Percentiles rank a stretch among this genome's conserved stretches.
These are phyloP conservation scores for Hordeum vulgare DNA, from an alignment of 176 grass and related monocot genomes.

Conservation along the genomic window DNA sequence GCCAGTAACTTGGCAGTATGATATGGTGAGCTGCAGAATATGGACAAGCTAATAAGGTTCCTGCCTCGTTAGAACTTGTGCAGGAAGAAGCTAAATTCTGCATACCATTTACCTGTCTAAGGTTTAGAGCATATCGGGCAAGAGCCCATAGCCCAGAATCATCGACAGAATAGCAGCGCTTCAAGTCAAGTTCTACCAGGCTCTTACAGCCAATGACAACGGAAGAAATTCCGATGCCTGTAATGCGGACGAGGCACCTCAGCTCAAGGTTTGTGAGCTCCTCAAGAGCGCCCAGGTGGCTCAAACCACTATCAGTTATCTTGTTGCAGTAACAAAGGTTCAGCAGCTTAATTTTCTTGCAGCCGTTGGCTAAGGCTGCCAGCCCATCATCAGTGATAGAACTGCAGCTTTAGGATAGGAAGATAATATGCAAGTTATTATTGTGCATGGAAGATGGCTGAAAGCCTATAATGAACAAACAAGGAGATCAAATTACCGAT, in stretches of 20 bases:
- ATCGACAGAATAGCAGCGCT: constrained; percentile 77
- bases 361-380: constrained; percentile 68
- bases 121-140: constrained; percentile 67
- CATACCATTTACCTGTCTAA: constrained; percentile 67
- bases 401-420: constrained; percentile 54
- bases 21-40: constrained; percentile 86
- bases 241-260: constrained; percentile 64
- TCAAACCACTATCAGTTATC: constrained; percentile 75
- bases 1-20: constrained; percentile 83
- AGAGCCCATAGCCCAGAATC: constrained; percentile 79
- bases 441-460: neutral
- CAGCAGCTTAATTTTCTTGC: constrained; percentile 72
- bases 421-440: constrained; percentile 5
- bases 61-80: neutral
- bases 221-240: constrained; percentile 54
- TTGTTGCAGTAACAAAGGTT: constrained; percentile 92
- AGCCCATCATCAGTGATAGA: constrained; percentile 72
- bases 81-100: neutral
- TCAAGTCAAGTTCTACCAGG: constrained; percentile 76
- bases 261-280: constrained; percentile 79
- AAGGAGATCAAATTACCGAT: constrained; percentile 49
- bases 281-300: constrained; percentile 60
- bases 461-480: neutral
- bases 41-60: constrained; percentile 1
- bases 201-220: constrained; percentile 65